phyloP scores from a whole-genome alignment of 495 filamentous ascomycete species.

The Ramalina peruviana region DNA sequence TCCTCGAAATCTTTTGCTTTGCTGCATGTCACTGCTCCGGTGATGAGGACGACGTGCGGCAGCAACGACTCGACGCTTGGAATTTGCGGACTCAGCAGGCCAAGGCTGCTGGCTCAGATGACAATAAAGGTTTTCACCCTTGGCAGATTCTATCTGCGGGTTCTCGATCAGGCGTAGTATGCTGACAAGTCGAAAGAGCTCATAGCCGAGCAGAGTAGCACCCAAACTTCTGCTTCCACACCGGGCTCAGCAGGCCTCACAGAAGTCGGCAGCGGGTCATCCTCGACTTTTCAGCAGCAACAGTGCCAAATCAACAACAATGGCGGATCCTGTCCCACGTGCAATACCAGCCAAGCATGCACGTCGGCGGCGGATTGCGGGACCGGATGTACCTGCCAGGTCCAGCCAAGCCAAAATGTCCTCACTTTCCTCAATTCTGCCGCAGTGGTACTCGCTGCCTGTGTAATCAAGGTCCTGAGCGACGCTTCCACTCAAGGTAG shows the following conservation, averaged over 20 bases:
- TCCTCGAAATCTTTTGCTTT: not conserved
- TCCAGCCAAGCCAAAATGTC: not conserved
- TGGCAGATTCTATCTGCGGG: too few species aligned
- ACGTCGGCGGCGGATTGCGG: not conserved
- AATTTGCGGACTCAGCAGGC: not conserved
- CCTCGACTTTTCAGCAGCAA: not conserved
- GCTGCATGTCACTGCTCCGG: not conserved
- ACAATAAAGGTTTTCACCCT: not conserved
- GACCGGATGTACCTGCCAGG: not conserved
- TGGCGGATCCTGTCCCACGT: not conserved
- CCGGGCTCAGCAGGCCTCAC: not conserved
- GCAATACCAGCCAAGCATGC: not conserved
- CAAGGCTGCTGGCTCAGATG: not conserved
- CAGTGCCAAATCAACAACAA: not conserved
- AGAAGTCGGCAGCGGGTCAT: not conserved
- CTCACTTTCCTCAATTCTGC: not conserved
- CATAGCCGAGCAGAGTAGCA: not conserved
- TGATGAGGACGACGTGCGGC: not conserved
- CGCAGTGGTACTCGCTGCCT: not conserved
- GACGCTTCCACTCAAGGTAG: not conserved
- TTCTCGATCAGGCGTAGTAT: not conserved
- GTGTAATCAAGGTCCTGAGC: not conserved
- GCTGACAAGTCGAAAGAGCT: not conserved
- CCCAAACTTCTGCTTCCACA: not conserved
- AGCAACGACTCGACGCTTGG: not conserved